Conservation (phyloP, 2,329 filamentous ascomycete genomes). For the Exophiala spinifera region DNA sequence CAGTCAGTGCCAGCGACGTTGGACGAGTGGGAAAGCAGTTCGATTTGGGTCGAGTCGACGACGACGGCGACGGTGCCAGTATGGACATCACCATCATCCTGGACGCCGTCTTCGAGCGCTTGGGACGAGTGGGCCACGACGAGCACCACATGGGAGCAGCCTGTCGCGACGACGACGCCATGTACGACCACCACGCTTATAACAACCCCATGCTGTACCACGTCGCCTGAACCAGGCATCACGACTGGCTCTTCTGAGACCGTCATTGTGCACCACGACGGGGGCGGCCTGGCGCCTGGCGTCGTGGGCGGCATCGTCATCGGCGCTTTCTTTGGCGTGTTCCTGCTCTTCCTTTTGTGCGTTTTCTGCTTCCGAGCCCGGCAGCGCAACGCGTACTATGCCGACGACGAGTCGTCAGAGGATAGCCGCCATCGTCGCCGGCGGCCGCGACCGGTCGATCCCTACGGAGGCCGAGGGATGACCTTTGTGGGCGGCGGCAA, state of each 20-base stretch:
- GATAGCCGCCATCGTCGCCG: conserved; percentile 9
- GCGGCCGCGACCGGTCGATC: conserved; percentile 11
- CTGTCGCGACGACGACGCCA: conserved; percentile 6
- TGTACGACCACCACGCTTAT: conserved; percentile 6
- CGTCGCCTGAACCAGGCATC: background rate
- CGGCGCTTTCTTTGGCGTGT: conserved; percentile 22
- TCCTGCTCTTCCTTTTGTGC: conserved; percentile 19
- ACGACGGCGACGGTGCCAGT: background rate
- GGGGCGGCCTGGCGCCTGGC: conserved; percentile 17
- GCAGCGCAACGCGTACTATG: conserved; percentile 5
- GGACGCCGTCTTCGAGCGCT: background rate
- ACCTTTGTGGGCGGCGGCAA: conserved; percentile 23
- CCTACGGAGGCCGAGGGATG: conserved; percentile 16
- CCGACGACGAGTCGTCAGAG: conserved; percentile 1
- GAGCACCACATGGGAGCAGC: background rate
- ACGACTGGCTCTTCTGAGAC: conserved; percentile 13
- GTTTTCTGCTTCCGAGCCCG: conserved; percentile 17
- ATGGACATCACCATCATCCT: background rate
- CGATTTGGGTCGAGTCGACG: background rate
- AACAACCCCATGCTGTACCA: conserved; percentile 2
- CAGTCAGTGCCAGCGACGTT: background rate
- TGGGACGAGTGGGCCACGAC: conserved; percentile 3
- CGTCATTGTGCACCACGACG: conserved; percentile 11
- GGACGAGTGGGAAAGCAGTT: conserved; percentile 1
- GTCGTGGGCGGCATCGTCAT: conserved; percentile 21